These are phyloP conservation scores for Petasospora fabianii DNA, from an alignment of 1,139 yeast species.

Conservation along the genomic window DNA sequence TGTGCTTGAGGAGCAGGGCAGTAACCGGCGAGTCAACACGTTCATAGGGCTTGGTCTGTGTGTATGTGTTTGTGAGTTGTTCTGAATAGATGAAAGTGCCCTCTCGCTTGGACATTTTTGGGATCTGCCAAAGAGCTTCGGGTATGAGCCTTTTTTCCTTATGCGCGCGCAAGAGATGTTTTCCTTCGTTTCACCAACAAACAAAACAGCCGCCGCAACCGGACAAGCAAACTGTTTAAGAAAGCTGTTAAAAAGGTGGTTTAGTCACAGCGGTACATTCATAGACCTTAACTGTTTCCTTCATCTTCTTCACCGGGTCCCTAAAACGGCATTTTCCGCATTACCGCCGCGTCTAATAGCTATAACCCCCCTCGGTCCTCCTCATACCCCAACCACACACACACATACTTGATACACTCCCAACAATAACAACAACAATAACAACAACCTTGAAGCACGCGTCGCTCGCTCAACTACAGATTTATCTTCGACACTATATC, in stretches of 20 bases:
- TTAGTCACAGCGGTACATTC: too few relatives aligned
- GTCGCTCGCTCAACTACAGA: too few relatives aligned
- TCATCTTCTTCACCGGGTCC: background rate
- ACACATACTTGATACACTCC: background rate
- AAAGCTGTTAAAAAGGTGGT: too few relatives aligned
- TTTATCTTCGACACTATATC: too few relatives aligned
- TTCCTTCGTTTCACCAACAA: background rate
- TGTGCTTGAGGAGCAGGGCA: background rate
- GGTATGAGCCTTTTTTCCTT: background rate
- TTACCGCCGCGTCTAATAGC: background rate
- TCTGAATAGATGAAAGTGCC: background rate
- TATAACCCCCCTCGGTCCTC: background rate
- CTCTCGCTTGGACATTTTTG: background rate
- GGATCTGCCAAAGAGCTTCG: conserved; percentile 1
- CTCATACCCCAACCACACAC: background rate
- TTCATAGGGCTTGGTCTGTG: too few relatives aligned
- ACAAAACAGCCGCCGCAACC: too few relatives aligned
- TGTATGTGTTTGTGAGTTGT: background rate
- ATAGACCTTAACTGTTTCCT: too few relatives aligned
- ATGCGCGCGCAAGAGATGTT: background rate
- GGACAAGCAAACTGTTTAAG: too few relatives aligned
- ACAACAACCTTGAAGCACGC: too few relatives aligned
- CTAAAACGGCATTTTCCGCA: background rate
- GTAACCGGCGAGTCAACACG: too few relatives aligned
- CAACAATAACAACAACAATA: background rate